A percentile compares a stretch with the other conserved stretches of the same genome.
Evolutionary conservation across 345 rosid genomes (phyloP).

Genomic region (Ceriops tagal): DNA sequence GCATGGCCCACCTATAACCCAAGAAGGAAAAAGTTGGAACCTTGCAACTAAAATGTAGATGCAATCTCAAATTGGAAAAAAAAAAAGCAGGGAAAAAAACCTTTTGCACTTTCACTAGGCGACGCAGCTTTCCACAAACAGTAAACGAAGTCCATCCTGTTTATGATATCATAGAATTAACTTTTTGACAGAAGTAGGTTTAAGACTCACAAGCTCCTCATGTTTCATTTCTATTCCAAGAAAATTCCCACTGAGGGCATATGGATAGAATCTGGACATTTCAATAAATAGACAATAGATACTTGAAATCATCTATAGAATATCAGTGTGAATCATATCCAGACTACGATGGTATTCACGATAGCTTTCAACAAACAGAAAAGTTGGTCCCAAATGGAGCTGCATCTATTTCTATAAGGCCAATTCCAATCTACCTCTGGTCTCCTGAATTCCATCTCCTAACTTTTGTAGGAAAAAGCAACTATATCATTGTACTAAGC

Average conservation of each 20-base stretch:
- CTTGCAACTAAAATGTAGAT: neutral
- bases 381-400: no score
- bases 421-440: no score
- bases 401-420: no score
- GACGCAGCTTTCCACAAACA: constrained; percentile 93
- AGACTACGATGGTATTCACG: no score
- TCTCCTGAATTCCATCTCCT: no score
- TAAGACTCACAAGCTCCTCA: neutral
- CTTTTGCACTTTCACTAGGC: constrained; percentile 86
- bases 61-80: neutral
- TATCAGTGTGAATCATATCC: no score
- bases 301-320: neutral
- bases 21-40: constrained; percentile 8
- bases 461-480: neutral
- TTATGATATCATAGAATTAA: constrained; percentile 17
- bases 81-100: constrained; percentile 26
- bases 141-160: constrained; percentile 98
- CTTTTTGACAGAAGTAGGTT: constrained; percentile 3
- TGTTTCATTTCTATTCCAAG: constrained; percentile 1
- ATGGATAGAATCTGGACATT: neutral
- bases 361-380: no score
- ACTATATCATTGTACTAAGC: neutral
- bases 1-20: constrained; percentile 85
- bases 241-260: constrained; percentile 2
- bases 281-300: constrained; percentile 3